A percentile compares a stretch with the other conserved stretches of the same genome.
Conservation (phyloP, 345 rosid species). For the Brassica carinata region DNA sequence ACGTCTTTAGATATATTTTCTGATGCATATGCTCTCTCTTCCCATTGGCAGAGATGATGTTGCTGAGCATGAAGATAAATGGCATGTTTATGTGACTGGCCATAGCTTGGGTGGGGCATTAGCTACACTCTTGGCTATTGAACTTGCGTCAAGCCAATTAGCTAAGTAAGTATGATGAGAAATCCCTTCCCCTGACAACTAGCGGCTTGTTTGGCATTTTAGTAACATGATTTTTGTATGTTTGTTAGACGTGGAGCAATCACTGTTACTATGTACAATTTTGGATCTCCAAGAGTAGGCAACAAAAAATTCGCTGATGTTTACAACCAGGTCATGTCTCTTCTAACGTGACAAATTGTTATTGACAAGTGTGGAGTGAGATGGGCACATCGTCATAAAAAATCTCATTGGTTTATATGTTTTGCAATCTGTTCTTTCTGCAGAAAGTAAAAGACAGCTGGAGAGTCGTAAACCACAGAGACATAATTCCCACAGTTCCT, state of each 20-base stretch:
- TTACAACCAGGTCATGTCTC: slow-evolving; percentile 70
- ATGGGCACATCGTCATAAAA: not conserved
- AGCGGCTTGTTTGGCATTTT: slow-evolving; percentile 5
- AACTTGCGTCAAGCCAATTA: slow-evolving; percentile 88
- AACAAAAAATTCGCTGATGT: slow-evolving; percentile 82
- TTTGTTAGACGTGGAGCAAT: slow-evolving; percentile 63
- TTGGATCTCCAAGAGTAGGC: slow-evolving; percentile 98
- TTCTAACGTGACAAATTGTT: slow-evolving; percentile 7
- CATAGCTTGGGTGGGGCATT: slow-evolving; percentile 98
- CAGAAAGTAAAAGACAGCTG: slow-evolving; percentile 95
- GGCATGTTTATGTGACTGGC: slow-evolving; percentile 95
- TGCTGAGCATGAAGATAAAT: slow-evolving; percentile 49
- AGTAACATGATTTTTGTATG: slow-evolving; percentile 22
- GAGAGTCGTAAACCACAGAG: slow-evolving; percentile 97
- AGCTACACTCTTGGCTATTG: slow-evolving; percentile 89
- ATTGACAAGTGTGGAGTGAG: slow-evolving; percentile 7
- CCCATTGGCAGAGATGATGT: slow-evolving; percentile 56
- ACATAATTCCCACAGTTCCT: slow-evolving; percentile 95
- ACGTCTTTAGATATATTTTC: slow-evolving; percentile 10
- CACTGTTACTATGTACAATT: slow-evolving; percentile 86
- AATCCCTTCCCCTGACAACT: not conserved
- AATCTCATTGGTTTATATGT: slow-evolving; percentile 14
- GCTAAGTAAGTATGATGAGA: slow-evolving; percentile 56
- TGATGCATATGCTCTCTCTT: slow-evolving; percentile 10
- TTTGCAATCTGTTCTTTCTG: slow-evolving; percentile 16